Percentiles rank a stretch among this genome's conserved stretches.
phyloP scores from a whole-genome alignment of 148 eudicot species.

The Pouteria glomerata region DNA sequence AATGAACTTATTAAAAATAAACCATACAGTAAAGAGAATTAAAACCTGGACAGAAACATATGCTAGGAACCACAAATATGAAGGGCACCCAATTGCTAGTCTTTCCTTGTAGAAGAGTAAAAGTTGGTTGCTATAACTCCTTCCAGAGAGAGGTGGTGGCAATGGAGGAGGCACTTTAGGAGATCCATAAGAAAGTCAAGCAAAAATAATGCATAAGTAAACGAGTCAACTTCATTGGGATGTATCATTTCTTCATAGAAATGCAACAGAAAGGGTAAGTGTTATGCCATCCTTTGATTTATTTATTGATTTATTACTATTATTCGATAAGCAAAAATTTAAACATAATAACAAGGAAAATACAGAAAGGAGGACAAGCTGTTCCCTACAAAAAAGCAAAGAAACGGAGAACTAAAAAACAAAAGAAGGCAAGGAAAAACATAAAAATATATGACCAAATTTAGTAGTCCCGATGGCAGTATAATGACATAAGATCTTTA shows the following conservation, averaged over 20 bases:
- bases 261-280: neutral
- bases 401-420: no score
- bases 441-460: no score
- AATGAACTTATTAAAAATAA: no score
- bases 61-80: constrained; percentile 68
- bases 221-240: constrained; percentile 3
- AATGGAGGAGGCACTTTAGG: constrained; percentile 93
- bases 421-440: no score
- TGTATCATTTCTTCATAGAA: neutral
- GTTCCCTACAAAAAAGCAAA: no score
- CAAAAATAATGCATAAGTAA: constrained; percentile 22
- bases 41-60: constrained; percentile 57
- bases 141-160: constrained; percentile 91
- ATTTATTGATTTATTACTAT: neutral
- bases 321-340: neutral
- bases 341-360: no score
- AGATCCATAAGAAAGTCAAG: constrained; percentile 39
- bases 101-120: constrained; percentile 55
- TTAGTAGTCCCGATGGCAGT: no score
- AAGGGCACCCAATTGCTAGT: constrained; percentile 74
- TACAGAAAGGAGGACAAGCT: no score
- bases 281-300: neutral
- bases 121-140: constrained; percentile 47
- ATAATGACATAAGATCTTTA: no score
- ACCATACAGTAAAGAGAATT: neutral